Evolutionary conservation across 257 asterid species (phyloP).

Genomic region (Nicotiana tomentosiformis): DNA sequence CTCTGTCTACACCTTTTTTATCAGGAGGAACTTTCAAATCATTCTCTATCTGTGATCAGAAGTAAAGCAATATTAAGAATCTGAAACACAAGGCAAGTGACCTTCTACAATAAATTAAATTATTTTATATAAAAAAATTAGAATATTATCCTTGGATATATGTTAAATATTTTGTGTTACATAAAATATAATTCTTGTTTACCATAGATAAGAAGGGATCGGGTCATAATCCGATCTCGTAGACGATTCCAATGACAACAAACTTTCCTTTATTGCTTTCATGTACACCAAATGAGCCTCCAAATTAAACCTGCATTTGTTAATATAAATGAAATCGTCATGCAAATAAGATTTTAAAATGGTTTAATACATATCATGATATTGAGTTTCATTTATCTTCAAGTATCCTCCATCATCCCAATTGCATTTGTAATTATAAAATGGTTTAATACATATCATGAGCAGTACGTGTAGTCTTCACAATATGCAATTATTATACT

Average conservation of each 20-base stretch:
- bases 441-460: neutral
- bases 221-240: slow-evolving; percentile 20
- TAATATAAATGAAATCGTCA: neutral
- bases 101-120: neutral
- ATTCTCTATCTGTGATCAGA: slow-evolving; percentile 24
- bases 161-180: neutral
- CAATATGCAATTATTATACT: no score
- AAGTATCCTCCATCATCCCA: slow-evolving; percentile 50
- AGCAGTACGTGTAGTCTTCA: neutral
- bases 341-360: neutral
- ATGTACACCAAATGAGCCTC: slow-evolving; percentile 12
- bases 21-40: slow-evolving; percentile 20
- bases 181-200: neutral
- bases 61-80: neutral
- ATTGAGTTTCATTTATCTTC: slow-evolving; percentile 39
- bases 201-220: neutral
- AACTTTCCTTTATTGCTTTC: neutral
- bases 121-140: no score
- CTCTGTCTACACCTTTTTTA: slow-evolving; percentile 9
- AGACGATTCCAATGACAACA: slow-evolving; percentile 22
- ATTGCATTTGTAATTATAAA: slow-evolving; percentile 23
- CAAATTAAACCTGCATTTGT: neutral
- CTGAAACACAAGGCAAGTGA: neutral
- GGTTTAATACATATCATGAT: neutral
- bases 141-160: no score